These are phyloP conservation scores for Hanseniaspora meyeri DNA, from an alignment of 805 yeast species.

Conservation along the genomic window DNA sequence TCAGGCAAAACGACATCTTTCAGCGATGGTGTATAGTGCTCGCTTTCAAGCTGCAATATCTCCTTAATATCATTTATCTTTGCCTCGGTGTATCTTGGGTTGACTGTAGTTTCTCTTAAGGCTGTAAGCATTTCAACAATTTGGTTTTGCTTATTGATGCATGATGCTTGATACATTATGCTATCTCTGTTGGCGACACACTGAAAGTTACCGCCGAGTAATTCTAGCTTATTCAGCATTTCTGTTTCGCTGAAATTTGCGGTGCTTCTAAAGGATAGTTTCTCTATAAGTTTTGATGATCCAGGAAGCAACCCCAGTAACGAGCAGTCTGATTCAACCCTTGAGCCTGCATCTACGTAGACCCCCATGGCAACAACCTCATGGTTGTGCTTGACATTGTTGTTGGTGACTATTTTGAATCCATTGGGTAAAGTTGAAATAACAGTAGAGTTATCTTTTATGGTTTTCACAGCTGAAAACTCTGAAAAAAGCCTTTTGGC, in stretches of 20 bases:
- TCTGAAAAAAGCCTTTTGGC: slow-evolving; percentile 18
- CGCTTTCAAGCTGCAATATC: slow-evolving; percentile 35
- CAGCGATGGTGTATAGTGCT: slow-evolving; percentile 20
- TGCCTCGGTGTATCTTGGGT: slow-evolving; percentile 52
- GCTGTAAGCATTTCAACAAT: slow-evolving; percentile 50
- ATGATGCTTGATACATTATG: slow-evolving; percentile 86
- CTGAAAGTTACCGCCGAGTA: slow-evolving; percentile 87
- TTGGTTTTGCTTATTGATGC: slow-evolving; percentile 74
- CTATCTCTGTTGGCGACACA: slow-evolving; percentile 87
- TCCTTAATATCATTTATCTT: slow-evolving; percentile 73
- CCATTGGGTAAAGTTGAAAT: slow-evolving; percentile 55
- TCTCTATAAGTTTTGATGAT: slow-evolving; percentile 68
- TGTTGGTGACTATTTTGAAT: slow-evolving; percentile 67
- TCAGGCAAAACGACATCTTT: slow-evolving; percentile 84
- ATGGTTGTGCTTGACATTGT: slow-evolving; percentile 79
- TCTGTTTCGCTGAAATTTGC: slow-evolving; percentile 41
- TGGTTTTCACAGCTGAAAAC: slow-evolving; percentile 10
- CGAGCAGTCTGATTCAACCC: slow-evolving; percentile 48
- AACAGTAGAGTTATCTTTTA: background rate
- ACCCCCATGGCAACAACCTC: slow-evolving; percentile 55
- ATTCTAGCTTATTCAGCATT: slow-evolving; percentile 64
- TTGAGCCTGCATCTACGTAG: slow-evolving; percentile 80
- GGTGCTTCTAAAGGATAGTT: slow-evolving; percentile 74
- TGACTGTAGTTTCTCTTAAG: slow-evolving; percentile 63
- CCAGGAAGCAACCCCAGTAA: slow-evolving; percentile 41